phyloP scores from a whole-genome alignment of 2,329 filamentous ascomycete species.

The Nothophaeocryptopus gaeumannii region DNA sequence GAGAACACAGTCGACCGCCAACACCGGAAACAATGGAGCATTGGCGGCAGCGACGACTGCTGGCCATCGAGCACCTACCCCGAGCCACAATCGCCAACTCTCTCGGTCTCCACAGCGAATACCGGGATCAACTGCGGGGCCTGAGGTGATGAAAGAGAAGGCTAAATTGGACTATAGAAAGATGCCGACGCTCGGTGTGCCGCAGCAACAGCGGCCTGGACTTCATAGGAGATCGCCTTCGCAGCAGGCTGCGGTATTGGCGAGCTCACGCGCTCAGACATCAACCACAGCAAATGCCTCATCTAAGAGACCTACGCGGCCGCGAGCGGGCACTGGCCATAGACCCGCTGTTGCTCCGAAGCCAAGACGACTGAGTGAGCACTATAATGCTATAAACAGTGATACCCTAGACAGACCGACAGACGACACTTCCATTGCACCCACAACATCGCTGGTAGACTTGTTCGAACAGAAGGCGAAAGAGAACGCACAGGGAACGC shows the following conservation, averaged over 20 bases:
- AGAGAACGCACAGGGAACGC: constrained; percentile 17
- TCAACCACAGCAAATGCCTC: constrained; percentile 1
- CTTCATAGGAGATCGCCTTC: constrained; percentile 26
- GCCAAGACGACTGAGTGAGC: constrained; percentile 28
- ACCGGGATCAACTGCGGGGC: constrained; percentile 7
- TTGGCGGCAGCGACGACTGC: constrained; percentile 41
- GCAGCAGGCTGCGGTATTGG: constrained; percentile 30
- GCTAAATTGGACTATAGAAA: constrained; percentile 5
- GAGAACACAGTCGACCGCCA: constrained; percentile 11
- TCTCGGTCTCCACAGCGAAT: constrained; percentile 15
- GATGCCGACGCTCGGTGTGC: constrained; percentile 9
- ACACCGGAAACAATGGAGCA: constrained; percentile 19
- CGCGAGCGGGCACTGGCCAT: constrained; percentile 11
- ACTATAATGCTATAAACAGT: constrained; percentile 5
- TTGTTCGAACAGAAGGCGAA: constrained; percentile 60
- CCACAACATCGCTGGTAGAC: constrained; percentile 63
- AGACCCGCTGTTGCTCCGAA: constrained; percentile 30
- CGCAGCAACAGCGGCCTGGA: constrained; percentile 7
- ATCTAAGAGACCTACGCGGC: not conserved
- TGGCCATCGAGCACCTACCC: constrained; percentile 17
- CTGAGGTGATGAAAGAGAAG: constrained; percentile 7
- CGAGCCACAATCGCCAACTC: constrained; percentile 20
- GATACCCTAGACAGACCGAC: constrained; percentile 17
- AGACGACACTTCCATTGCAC: constrained; percentile 36
- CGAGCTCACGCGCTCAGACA: constrained; percentile 25